A percentile compares a stretch with the other conserved stretches of the same genome.
Evolutionary conservation across 2,329 filamentous ascomycete genomes (phyloP).

Genomic region (Alternaria viburni): DNA sequence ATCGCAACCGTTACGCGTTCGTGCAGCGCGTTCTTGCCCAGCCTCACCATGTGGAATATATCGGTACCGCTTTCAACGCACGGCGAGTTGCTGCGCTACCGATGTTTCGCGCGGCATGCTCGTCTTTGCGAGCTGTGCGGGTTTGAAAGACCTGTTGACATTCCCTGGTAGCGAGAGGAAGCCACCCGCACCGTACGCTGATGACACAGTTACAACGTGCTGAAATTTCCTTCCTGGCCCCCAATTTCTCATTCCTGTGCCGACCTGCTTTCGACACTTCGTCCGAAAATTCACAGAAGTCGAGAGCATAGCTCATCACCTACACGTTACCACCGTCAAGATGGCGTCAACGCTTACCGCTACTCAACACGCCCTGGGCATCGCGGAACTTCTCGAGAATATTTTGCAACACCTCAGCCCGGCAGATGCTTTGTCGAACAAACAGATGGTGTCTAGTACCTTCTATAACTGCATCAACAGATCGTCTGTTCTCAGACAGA

Average conservation of each 20-base stretch:
- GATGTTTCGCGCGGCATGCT: background rate
- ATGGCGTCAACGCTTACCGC: background rate
- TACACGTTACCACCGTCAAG: background rate
- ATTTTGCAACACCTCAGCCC: background rate
- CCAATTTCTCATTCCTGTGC: background rate
- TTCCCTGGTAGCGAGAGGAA: background rate
- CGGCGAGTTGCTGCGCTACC: background rate
- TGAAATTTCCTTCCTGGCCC: background rate
- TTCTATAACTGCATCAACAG: background rate
- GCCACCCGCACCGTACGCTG: background rate
- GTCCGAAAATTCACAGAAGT: background rate
- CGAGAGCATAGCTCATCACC: background rate
- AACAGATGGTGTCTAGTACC: background rate
- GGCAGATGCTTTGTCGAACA: background rate
- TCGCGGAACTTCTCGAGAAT: background rate
- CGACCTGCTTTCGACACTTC: background rate
- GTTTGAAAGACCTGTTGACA: background rate
- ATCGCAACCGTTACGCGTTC: background rate
- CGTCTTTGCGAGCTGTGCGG: background rate
- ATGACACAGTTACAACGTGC: background rate
- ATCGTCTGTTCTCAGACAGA: background rate
- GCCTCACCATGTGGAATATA: background rate
- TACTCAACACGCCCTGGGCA: background rate
- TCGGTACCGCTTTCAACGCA: background rate
- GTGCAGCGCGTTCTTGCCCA: background rate